These are phyloP conservation scores for Kernera saxatilis DNA, from an alignment of 345 rosid species.

Conservation along the genomic window DNA sequence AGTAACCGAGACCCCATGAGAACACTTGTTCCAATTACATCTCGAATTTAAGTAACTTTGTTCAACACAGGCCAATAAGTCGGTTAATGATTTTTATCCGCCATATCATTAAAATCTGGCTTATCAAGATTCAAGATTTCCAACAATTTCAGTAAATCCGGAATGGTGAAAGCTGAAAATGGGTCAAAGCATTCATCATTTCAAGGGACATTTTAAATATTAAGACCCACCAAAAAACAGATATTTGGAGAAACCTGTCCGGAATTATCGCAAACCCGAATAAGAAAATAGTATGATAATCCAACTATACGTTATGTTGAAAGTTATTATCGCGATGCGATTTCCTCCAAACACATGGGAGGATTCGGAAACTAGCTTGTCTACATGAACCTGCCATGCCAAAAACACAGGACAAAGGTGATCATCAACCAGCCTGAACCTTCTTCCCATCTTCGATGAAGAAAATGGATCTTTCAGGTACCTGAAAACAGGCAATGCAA, in stretches of 20 bases:
- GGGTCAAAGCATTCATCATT: not conserved
- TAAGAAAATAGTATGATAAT: conserved; percentile 10
- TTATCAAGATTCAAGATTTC: not conserved
- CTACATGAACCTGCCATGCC: conserved; percentile 19
- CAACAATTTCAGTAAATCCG: not conserved
- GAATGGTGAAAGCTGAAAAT: not conserved
- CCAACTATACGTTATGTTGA: conserved; percentile 18
- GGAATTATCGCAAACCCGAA: not conserved
- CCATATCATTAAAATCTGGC: too few relatives aligned
- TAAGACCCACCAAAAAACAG: not conserved
- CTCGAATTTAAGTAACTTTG: conserved; percentile 19
- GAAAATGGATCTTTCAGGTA: conserved; percentile 76
- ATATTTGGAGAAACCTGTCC: conserved; percentile 1
- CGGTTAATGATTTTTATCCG: too few relatives aligned
- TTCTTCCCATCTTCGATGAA: conserved; percentile 91
- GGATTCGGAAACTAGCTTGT: conserved; percentile 13
- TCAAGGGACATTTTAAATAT: not conserved
- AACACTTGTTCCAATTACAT: not conserved
- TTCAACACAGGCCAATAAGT: not conserved
- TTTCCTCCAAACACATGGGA: conserved; percentile 18
- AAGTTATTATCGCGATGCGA: not conserved
- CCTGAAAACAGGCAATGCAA: conserved; percentile 37
- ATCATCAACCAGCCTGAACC: conserved; percentile 66
- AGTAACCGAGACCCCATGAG: not conserved
- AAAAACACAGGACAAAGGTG: conserved; percentile 1